These are phyloP conservation scores for Boletus coffeatus DNA, from an alignment of 1,284 basidiomycete genomes.

Conservation along the genomic window DNA sequence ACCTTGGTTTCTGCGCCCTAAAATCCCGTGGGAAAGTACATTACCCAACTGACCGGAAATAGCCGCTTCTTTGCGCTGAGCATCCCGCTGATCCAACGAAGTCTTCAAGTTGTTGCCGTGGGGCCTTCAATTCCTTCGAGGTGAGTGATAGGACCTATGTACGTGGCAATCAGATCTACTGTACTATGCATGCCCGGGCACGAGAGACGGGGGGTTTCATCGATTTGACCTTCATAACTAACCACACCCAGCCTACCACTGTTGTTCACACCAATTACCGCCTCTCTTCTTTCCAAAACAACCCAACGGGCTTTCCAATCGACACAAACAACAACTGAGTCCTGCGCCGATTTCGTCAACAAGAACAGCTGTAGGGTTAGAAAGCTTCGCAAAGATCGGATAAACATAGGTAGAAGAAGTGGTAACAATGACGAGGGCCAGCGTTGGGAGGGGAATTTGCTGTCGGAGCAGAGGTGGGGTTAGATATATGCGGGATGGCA, in stretches of 20 bases:
- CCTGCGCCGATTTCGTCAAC: constrained; percentile 87
- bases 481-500: constrained; percentile 1
- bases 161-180: too few relatives aligned
- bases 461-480: constrained; percentile 2
- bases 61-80: too few relatives aligned
- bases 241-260: constrained; percentile 84
- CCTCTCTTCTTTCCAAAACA: constrained; percentile 88
- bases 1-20: too few relatives aligned
- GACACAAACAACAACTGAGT: constrained; percentile 78
- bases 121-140: too few relatives aligned
- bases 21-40: too few relatives aligned
- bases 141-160: too few relatives aligned
- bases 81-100: too few relatives aligned
- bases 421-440: constrained; percentile 84
- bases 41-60: too few relatives aligned
- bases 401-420: constrained; percentile 78
- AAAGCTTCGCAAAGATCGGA: constrained; percentile 72
- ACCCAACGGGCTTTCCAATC: constrained; percentile 69
- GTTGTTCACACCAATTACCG: constrained; percentile 82
- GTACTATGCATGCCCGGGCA: too few relatives aligned
- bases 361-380: constrained; percentile 57
- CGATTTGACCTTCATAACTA: constrained; percentile 76
- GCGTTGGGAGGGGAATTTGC: constrained; percentile 31
- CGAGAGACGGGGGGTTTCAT: too few relatives aligned
- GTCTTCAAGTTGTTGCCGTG: too few relatives aligned